These are phyloP conservation scores for Pestalotiopsis sp. DNA, from an alignment of 2,329 filamentous ascomycete genomes.

Conservation along the genomic window DNA sequence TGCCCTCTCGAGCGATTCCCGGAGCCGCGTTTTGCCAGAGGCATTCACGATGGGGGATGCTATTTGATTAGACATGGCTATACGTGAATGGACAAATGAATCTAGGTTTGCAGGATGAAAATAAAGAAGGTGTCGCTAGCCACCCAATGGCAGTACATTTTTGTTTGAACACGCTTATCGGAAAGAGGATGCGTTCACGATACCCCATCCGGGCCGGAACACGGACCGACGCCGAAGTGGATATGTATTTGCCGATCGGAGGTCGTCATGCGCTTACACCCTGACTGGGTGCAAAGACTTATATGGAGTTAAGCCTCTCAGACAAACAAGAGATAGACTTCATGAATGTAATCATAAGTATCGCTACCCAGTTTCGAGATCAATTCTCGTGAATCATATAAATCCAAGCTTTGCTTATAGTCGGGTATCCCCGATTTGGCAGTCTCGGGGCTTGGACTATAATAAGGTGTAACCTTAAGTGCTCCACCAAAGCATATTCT, in stretches of 20 bases:
- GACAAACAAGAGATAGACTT: too few species aligned
- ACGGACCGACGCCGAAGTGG: background rate
- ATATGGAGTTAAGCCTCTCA: too few species aligned
- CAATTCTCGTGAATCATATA: too few species aligned
- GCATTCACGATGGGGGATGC: slow-evolving; percentile 13
- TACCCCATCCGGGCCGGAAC: background rate
- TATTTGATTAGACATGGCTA: slow-evolving; percentile 8
- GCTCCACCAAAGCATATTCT: too few species aligned
- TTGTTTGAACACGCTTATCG: background rate
- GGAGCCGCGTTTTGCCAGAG: slow-evolving; percentile 33
- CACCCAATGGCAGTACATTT: background rate
- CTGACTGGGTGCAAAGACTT: background rate
- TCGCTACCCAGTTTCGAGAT: too few species aligned
- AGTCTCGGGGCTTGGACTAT: too few species aligned
- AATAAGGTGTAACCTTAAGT: too few species aligned
- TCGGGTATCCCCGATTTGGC: too few species aligned
- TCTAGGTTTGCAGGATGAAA: background rate
- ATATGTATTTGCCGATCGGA: background rate
- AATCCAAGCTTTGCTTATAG: too few species aligned
- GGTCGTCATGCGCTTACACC: background rate
- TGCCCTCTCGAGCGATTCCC: slow-evolving; percentile 30
- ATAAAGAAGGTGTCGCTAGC: background rate
- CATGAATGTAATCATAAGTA: too few species aligned
- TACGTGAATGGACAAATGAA: background rate
- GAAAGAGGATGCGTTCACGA: background rate